A percentile compares a stretch with the other conserved stretches of the same genome.
These are phyloP conservation scores for Metschnikowia koreensis DNA, from an alignment of 805 yeast genomes.

Conservation along the genomic window DNA sequence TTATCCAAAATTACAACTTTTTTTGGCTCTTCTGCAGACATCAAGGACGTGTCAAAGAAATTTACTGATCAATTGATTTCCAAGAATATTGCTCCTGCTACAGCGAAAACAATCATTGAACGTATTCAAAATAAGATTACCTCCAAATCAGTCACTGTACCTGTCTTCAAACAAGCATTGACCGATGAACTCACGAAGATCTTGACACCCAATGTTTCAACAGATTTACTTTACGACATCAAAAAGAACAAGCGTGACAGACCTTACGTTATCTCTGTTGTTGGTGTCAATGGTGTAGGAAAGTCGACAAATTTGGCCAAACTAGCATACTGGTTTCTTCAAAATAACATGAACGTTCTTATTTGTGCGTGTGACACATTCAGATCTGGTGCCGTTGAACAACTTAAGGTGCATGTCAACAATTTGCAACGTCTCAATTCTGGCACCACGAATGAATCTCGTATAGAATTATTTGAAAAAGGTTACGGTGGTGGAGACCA, in stretches of 20 bases:
- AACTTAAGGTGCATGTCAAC: slow-evolving; percentile 87
- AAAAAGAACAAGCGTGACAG: slow-evolving; percentile 43
- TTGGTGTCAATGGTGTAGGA: slow-evolving; percentile 98
- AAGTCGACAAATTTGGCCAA: slow-evolving; percentile 94
- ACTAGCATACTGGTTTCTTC: slow-evolving; percentile 91
- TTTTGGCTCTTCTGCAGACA: slow-evolving; percentile 42
- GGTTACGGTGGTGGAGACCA: slow-evolving; percentile 97
- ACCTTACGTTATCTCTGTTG: slow-evolving; percentile 95
- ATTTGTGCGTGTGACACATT: slow-evolving; percentile 98
- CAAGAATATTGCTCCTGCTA: slow-evolving; percentile 90
- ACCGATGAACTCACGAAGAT: slow-evolving; percentile 72
- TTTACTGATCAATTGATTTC: slow-evolving; percentile 75
- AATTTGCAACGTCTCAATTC: slow-evolving; percentile 69
- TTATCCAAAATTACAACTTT: slow-evolving; percentile 36
- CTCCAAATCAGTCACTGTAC: slow-evolving; percentile 71
- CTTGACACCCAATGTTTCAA: slow-evolving; percentile 87
- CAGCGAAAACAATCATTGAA: slow-evolving; percentile 68
- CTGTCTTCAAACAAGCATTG: slow-evolving; percentile 59
- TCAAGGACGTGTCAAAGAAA: slow-evolving; percentile 60
- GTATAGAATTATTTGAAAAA: slow-evolving; percentile 82
- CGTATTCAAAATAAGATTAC: slow-evolving; percentile 67
- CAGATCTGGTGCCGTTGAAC: slow-evolving; percentile 98
- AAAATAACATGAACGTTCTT: slow-evolving; percentile 79
- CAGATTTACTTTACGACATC: slow-evolving; percentile 81
- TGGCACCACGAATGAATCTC: slow-evolving; percentile 33